A percentile compares a stretch with the other conserved stretches of the same genome.
Conservation (phyloP, 768 basidiomycete genomes). For the Termitomyces sp. region DNA sequence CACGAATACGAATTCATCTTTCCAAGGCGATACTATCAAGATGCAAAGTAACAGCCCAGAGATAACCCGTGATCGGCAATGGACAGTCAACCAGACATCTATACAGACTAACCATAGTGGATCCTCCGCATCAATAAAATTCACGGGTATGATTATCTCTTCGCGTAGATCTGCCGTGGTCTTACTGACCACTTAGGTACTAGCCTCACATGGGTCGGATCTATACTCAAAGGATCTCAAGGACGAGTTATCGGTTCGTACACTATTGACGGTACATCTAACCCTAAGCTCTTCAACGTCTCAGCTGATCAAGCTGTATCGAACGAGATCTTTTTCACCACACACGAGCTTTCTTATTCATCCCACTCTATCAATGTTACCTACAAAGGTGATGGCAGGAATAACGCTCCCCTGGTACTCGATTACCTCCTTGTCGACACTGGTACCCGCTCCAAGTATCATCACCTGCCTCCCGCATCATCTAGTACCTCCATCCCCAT, state of each 20-base stretch:
- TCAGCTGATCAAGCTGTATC: not conserved
- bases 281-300: not conserved
- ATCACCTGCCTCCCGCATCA: too few relatives aligned
- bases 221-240: slow-evolving; percentile 8
- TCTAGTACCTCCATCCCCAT: too few relatives aligned
- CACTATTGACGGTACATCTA: slow-evolving; percentile 17
- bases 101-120: not conserved
- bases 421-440: slow-evolving; percentile 5
- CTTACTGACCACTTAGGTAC: slow-evolving; percentile 13
- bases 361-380: not conserved
- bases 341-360: slow-evolving; percentile 4
- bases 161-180: too few relatives aligned
- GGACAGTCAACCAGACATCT: not conserved
- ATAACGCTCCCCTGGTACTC: slow-evolving; percentile 11
- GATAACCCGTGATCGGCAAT: not conserved
- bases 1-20: not conserved
- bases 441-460: too few relatives aligned
- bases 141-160: not conserved
- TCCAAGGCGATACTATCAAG: not conserved
- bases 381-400: slow-evolving; percentile 7
- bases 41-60: not conserved
- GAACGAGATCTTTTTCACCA: slow-evolving; percentile 15
- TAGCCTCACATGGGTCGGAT: slow-evolving; percentile 18
- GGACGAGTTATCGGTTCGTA: slow-evolving; percentile 15
- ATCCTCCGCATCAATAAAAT: not conserved